These are phyloP conservation scores for Crithidia expoeki DNA, from an alignment of 208 protist species.

Conservation along the genomic window DNA sequence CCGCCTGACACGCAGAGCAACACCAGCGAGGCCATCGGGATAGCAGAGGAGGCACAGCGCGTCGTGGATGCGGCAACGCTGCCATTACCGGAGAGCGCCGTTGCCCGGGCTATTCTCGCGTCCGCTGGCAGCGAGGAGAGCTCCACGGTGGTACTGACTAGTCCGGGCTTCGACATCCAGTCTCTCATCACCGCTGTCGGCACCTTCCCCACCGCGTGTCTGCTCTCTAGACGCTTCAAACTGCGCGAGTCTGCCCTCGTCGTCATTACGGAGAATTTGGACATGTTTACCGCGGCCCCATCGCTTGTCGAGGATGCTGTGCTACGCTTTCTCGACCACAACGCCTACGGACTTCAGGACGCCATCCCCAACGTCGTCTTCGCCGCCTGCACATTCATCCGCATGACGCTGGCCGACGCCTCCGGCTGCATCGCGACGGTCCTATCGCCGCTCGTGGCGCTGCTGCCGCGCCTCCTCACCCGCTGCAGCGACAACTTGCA, in stretches of 20 bases:
- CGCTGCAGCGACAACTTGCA: slow-evolving; percentile 72
- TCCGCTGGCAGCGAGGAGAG: slow-evolving; percentile 28
- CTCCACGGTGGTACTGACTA: slow-evolving; percentile 13
- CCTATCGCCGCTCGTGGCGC: slow-evolving; percentile 45
- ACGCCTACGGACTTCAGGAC: slow-evolving; percentile 82
- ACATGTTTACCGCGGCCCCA: slow-evolving; percentile 18
- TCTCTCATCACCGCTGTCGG: slow-evolving; percentile 50
- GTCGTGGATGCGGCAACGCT: slow-evolving; percentile 14
- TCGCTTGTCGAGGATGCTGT: slow-evolving; percentile 57
- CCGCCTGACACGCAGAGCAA: background rate
- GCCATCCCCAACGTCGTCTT: slow-evolving; percentile 77
- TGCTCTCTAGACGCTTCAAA: slow-evolving; percentile 77
- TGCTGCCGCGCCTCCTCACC: slow-evolving; percentile 78
- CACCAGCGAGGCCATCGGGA: slow-evolving; percentile 14
- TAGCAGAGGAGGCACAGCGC: slow-evolving; percentile 13
- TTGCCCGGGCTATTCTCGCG: slow-evolving; percentile 40
- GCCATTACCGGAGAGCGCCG: slow-evolving; percentile 25
- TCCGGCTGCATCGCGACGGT: slow-evolving; percentile 44
- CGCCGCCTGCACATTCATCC: slow-evolving; percentile 71
- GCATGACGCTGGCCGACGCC: slow-evolving; percentile 58
- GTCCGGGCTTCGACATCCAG: slow-evolving; percentile 35
- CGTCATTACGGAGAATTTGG: slow-evolving; percentile 48
- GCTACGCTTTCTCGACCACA: slow-evolving; percentile 80
- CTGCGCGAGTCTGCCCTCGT: slow-evolving; percentile 77
- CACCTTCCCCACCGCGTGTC: slow-evolving; percentile 63